Evolutionary conservation across 441 rosid genomes (phyloP).

Genomic region (Brassica balearica): DNA sequence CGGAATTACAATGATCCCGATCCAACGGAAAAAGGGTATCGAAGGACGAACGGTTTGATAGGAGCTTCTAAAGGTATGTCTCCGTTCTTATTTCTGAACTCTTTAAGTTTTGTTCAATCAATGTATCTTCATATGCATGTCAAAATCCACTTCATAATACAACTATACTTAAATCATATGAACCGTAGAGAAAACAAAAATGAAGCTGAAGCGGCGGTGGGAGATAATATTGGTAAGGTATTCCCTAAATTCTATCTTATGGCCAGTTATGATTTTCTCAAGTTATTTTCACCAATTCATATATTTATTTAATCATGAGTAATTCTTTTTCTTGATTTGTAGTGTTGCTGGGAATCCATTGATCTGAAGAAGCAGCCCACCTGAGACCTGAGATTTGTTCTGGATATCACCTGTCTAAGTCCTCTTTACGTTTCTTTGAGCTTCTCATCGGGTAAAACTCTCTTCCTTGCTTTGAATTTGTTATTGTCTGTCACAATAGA

Average conservation of each 20-base stretch:
- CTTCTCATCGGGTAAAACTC: neutral
- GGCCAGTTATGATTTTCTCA: neutral
- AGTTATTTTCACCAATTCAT: too few relatives aligned
- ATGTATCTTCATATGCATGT: neutral
- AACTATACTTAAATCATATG: neutral
- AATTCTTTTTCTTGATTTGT: too few relatives aligned
- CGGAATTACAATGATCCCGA: neutral
- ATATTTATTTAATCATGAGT: too few relatives aligned
- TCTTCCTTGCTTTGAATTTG: neutral
- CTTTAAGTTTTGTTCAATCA: neutral
- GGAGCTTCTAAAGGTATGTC: neutral
- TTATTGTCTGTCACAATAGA: neutral
- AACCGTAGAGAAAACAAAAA: neutral
- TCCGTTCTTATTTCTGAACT: neutral
- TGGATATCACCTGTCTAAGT: too few relatives aligned
- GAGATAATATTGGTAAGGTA: neutral
- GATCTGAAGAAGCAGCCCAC: too few relatives aligned
- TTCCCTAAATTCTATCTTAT: neutral
- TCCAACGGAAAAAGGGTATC: neutral
- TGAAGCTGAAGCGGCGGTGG: neutral
- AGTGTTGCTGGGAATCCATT: too few relatives aligned
- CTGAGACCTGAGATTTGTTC: too few relatives aligned
- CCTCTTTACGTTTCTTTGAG: too few relatives aligned
- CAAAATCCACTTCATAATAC: neutral
- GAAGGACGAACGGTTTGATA: neutral